Percentiles rank a stretch among this genome's conserved stretches.
Conservation (phyloP, 169 alveolate genomes). For the Plasmodium berghei region DNA sequence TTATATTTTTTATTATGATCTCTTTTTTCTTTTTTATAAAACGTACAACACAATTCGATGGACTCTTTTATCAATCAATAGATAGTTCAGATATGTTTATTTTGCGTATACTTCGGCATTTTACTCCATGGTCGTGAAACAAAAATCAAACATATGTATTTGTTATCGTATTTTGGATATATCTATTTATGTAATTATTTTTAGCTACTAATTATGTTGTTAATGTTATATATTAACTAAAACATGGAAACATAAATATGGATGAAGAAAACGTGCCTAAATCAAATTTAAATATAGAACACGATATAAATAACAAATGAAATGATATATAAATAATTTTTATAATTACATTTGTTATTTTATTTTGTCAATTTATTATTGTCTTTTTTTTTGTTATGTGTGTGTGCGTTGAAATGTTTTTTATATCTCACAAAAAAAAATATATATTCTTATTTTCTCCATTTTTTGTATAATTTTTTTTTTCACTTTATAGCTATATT, state of each 20-base stretch:
- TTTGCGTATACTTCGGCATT: slow-evolving; percentile 42
- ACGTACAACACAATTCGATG: slow-evolving; percentile 73
- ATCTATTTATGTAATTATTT: neutral
- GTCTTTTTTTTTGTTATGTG: too few relatives aligned
- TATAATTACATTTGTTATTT: too few relatives aligned
- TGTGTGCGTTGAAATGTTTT: too few relatives aligned
- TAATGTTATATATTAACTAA: neutral
- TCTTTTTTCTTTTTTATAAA: slow-evolving; percentile 55
- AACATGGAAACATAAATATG: too few relatives aligned
- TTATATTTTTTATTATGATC: slow-evolving; percentile 43
- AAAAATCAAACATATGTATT: neutral
- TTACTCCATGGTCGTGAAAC: slow-evolving; percentile 56
- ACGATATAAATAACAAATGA: too few relatives aligned
- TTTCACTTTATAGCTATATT: neutral
- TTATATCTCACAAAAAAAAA: too few relatives aligned
- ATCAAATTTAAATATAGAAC: too few relatives aligned
- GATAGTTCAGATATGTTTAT: slow-evolving; percentile 57
- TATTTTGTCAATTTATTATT: too few relatives aligned
- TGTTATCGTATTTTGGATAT: neutral
- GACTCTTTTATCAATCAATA: slow-evolving; percentile 60
- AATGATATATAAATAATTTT: too few relatives aligned
- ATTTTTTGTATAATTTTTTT: too few relatives aligned
- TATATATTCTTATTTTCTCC: too few relatives aligned
- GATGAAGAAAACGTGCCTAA: too few relatives aligned
- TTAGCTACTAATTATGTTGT: neutral